A percentile compares a stretch with the other conserved stretches of the same genome.
phyloP scores from a whole-genome alignment of 768 basidiomycete genomes.

The Trametes meyenii region DNA sequence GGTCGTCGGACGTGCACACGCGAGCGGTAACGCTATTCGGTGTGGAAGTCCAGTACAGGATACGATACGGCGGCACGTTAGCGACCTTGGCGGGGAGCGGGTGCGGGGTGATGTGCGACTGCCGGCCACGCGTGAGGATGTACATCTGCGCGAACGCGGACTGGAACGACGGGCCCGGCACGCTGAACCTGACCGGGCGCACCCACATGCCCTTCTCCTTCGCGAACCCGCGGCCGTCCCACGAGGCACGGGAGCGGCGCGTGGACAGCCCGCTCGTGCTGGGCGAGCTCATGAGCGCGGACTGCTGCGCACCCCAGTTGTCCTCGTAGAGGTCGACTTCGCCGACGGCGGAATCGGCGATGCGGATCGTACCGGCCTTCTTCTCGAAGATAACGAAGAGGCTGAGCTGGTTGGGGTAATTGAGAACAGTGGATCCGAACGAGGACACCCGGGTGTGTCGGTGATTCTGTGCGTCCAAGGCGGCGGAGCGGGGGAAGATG shows the following conservation, averaged over 20 bases:
- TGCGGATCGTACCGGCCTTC: constrained; percentile 81
- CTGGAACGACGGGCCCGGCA: constrained; percentile 33
- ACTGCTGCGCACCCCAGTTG: constrained; percentile 29
- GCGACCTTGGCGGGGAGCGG: constrained; percentile 63
- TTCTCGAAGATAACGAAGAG: constrained; percentile 88
- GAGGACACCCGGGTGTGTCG: constrained; percentile 27
- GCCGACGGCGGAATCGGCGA: constrained; percentile 78
- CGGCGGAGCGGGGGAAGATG: constrained; percentile 30
- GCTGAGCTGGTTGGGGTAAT: constrained; percentile 72
- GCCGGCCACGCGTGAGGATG: constrained; percentile 68
- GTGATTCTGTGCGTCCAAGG: constrained; percentile 20
- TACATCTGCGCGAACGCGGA: constrained; percentile 48
- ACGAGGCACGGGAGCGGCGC: constrained; percentile 45
- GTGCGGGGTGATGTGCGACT: constrained; percentile 66
- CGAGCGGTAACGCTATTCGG: constrained; percentile 61
- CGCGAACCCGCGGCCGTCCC: constrained; percentile 46
- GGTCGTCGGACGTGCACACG: constrained; percentile 40
- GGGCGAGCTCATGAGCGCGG: constrained; percentile 26
- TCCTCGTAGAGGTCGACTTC: constrained; percentile 69
- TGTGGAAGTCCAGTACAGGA: constrained; percentile 57
- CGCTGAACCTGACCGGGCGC: constrained; percentile 48
- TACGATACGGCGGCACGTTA: constrained; percentile 51
- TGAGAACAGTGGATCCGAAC: constrained; percentile 23
- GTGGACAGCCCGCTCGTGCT: constrained; percentile 24
- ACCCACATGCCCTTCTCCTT: constrained; percentile 52